These are phyloP conservation scores for Exophiala calicioides DNA, from an alignment of 2,329 filamentous ascomycete species.

Conservation along the genomic window DNA sequence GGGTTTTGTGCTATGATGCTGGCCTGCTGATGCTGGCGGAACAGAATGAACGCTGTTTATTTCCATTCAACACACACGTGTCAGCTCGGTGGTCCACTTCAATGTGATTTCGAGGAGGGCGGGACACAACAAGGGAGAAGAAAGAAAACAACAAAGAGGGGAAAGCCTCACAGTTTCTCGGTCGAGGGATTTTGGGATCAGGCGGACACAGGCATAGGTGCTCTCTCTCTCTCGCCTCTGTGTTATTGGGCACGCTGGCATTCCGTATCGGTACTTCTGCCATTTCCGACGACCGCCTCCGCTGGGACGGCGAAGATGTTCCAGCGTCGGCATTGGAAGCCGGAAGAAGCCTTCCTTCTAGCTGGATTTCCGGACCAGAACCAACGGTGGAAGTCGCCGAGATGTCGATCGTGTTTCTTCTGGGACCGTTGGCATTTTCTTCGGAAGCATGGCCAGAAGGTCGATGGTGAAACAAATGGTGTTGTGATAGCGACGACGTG, in stretches of 20 bases:
- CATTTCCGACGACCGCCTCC: slow-evolving; percentile 14
- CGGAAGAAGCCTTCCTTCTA: slow-evolving; percentile 6
- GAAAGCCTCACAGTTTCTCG: slow-evolving; percentile 64
- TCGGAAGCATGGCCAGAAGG: slow-evolving; percentile 9
- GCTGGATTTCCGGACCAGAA: slow-evolving; percentile 5
- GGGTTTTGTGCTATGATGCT: slow-evolving; percentile 78
- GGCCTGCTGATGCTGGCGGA: slow-evolving; percentile 88
- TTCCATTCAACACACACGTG: too few species aligned
- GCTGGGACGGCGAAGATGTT: slow-evolving; percentile 9
- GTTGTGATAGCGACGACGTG: slow-evolving; percentile 30
- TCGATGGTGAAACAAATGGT: slow-evolving; percentile 29
- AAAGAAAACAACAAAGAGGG: neutral
- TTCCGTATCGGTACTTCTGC: slow-evolving; percentile 7
- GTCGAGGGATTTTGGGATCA: slow-evolving; percentile 69
- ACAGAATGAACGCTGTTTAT: slow-evolving; percentile 96
- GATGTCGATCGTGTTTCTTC: slow-evolving; percentile 23
- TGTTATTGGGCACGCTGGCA: neutral
- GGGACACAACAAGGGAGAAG: too few species aligned
- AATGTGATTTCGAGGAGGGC: too few species aligned
- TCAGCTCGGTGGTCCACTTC: too few species aligned
- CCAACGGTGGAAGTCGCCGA: slow-evolving; percentile 7
- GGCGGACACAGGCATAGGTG: slow-evolving; percentile 68
- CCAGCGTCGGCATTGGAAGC: slow-evolving; percentile 7
- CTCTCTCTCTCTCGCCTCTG: slow-evolving; percentile 18
- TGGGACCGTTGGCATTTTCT: slow-evolving; percentile 18